Percentiles rank a stretch among this genome's conserved stretches.
Conservation (phyloP, 163 green algal species). For the Coccomyxa subellipsoidea region DNA sequence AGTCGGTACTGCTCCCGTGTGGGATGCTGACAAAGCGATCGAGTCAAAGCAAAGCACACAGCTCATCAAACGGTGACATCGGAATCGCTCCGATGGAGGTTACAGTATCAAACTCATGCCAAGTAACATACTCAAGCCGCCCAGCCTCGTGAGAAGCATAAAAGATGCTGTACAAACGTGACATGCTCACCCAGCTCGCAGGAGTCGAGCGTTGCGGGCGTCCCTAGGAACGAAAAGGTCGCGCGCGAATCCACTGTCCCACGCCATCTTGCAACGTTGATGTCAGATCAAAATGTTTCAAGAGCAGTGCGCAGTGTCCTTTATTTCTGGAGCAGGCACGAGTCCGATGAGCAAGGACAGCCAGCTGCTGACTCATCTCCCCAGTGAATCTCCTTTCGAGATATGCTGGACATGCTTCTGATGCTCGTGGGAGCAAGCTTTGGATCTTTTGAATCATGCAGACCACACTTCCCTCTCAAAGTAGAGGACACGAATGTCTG, state of each 20-base stretch:
- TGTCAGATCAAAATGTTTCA: background rate
- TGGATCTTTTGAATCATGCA: too few species aligned
- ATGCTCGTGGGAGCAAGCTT: too few species aligned
- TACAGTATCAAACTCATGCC: background rate
- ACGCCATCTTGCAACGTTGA: background rate
- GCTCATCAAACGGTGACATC: background rate
- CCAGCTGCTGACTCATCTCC: background rate
- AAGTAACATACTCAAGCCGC: background rate
- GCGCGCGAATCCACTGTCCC: background rate
- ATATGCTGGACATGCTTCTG: background rate
- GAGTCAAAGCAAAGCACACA: background rate
- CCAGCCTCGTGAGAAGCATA: background rate
- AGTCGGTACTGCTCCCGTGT: background rate
- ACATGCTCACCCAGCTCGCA: background rate
- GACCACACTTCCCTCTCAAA: too few species aligned
- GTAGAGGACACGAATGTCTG: too few species aligned
- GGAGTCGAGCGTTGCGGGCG: background rate
- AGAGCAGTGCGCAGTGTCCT: background rate
- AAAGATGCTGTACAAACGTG: background rate
- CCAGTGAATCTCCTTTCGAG: background rate
- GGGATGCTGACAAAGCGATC: background rate
- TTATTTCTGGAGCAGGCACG: background rate
- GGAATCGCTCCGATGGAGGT: background rate
- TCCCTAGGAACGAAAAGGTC: background rate
- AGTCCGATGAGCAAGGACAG: too few species aligned